Percentiles rank a stretch among this genome's conserved stretches.
Conservation (phyloP, 73 alveolate genomes). For the Paramecium biaurelia region DNA sequence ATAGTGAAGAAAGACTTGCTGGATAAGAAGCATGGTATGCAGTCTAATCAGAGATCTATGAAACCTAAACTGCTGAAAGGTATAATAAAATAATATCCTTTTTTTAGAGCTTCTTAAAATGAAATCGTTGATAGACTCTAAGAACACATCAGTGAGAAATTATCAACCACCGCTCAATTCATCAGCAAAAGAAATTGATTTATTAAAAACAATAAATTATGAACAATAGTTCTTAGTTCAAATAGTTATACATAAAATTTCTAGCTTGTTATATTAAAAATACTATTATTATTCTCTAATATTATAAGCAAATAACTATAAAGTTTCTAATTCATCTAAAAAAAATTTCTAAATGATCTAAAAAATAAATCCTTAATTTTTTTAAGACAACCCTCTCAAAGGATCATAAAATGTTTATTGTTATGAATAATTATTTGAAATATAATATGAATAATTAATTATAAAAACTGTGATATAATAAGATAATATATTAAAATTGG, state of each 20-base stretch:
- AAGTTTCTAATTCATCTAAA: no score
- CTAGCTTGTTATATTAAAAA: not conserved
- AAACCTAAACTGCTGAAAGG: constrained; percentile 49
- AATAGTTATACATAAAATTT: not conserved
- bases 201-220: constrained; percentile 37
- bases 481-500: not conserved
- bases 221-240: constrained; percentile 20
- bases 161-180: constrained; percentile 41
- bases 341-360: no score
- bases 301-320: no score
- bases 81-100: not conserved
- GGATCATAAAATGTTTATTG: no score
- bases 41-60: not conserved
- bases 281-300: not conserved
- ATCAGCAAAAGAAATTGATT: constrained; percentile 34
- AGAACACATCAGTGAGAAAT: constrained; percentile 56
- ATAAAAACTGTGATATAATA: no score
- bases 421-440: not conserved
- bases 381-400: not conserved
- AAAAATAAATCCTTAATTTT: not conserved
- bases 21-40: constrained; percentile 38
- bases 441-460: no score
- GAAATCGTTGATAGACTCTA: constrained; percentile 51
- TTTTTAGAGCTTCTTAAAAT: constrained; percentile 33
- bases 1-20: constrained; percentile 51